Evolutionary conservation across 768 basidiomycete genomes (phyloP), one percentile per base, ranked within the genome.

Genomic region (Pleurotus tuoliensis): DNA sequence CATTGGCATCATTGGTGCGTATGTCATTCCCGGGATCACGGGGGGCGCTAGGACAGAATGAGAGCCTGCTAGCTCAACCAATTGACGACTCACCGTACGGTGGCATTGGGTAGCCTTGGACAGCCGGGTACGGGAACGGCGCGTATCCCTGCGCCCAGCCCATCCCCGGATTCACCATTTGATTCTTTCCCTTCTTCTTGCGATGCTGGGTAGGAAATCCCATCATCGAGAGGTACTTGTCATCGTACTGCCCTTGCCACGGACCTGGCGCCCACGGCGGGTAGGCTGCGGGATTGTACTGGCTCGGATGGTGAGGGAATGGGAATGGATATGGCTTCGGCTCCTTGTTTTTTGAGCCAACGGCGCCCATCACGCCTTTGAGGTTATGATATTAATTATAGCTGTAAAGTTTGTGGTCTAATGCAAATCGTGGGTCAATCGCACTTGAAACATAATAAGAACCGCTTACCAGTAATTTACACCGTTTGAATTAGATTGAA

Each of bases 321-420:
- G 51, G 27, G n/a, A 52, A 52, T 15, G 51, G 51, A 22, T 52
- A 52, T 7, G 51, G 51, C 51, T 52, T 52, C 22, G 51, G 51
- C 22, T 52, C 51, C 38, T 52, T 52, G 15, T 34, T 39, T 40
- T 52, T 52, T 20, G 51, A 52, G 13, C 51, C 51, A 16, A 52
- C 51, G 5, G 51, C 51, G 40, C 51, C 51, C 51, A 52, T 52
- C 1, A 34, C 30, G 8, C 7, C 30, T 34, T 34, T 34, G 30
- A 11, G 30, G 2, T 9, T 34, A 34, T 25, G 24, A 25, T 34
- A 34, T 34, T 34, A 34, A 9, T 34, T 34, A 34, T 34, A 15
- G 27, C 48, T 50, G 27, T 50, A 50, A 37, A 50, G 22, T 50
- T 50, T 34, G 48, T n/a, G 6, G 48, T 50, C 48, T 50, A 18